These are phyloP conservation scores for Leptosphaerulina australis DNA, from an alignment of 2,329 filamentous ascomycete genomes.

Conservation along the genomic window DNA sequence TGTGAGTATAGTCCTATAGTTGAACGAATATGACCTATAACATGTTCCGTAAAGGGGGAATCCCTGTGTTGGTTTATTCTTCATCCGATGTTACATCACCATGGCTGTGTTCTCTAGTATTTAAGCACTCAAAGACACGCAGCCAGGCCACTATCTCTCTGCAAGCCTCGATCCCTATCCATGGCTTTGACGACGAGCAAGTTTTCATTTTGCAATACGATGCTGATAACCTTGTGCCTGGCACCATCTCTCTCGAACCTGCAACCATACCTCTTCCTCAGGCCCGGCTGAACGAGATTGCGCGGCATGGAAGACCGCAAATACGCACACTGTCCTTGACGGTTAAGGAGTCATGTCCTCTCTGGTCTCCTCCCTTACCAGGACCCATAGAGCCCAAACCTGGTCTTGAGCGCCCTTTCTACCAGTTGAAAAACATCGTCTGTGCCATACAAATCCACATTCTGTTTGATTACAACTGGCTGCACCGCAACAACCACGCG, in stretches of 20 bases:
- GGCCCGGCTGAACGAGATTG: slow-evolving; percentile 8
- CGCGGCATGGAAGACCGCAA: slow-evolving; percentile 21
- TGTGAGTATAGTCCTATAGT: slow-evolving; percentile 19
- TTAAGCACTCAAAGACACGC: slow-evolving; percentile 15
- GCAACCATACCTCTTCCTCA: slow-evolving; percentile 7
- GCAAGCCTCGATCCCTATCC: slow-evolving; percentile 13
- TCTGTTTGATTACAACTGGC: slow-evolving; percentile 27
- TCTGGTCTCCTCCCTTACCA: too few species aligned
- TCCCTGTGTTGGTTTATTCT: slow-evolving; percentile 19
- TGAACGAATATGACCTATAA: slow-evolving; percentile 17
- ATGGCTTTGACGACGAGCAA: slow-evolving; percentile 18
- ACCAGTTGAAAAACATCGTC: too few species aligned
- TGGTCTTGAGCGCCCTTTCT: too few species aligned
- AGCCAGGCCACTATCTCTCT: slow-evolving; percentile 22
- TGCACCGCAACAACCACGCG: slow-evolving; percentile 17
- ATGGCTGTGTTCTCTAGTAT: slow-evolving; percentile 12
- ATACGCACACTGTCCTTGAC: slow-evolving; percentile 18
- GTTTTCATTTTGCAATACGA: slow-evolving; percentile 25
- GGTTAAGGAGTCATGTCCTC: slow-evolving; percentile 14
- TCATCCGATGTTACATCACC: slow-evolving; percentile 15
- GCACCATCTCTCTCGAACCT: slow-evolving; percentile 11
- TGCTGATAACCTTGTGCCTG: slow-evolving; percentile 25
- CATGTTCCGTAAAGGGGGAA: slow-evolving; percentile 18
- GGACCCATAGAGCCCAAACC: too few species aligned
- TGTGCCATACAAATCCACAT: too few species aligned